Evolutionary conservation across 192 early-diverging fungal genomes (phyloP), one percentile per base, ranked within the genome.

Genomic region (Coemansia sp.): DNA sequence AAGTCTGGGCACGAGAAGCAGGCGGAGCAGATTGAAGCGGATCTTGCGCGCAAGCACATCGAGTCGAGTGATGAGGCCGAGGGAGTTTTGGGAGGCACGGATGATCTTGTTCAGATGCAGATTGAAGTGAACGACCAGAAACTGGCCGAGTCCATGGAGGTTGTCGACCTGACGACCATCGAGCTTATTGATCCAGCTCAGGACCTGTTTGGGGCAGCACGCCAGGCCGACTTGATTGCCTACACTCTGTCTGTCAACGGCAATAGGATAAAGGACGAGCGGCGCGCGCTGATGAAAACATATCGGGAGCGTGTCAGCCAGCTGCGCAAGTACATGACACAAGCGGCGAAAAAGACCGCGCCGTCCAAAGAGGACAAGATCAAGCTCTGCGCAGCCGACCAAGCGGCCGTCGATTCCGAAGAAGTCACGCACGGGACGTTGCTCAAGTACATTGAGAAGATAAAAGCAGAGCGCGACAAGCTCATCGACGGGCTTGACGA

Each of bases 401-500:
- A 9, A 4, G 26, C 56, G 8, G 50, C 54, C 3, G 17, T 50
- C 6, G 39, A 31, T 10, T 7, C 49, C 6, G 43, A 16, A 6
- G 23, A 5, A 4, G 3, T 49, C 17, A 21, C 48, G 8, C 22
- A 54, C 39, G 12, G 26, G n/a, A 48, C 45, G 25, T 21, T 51
- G 14, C 16, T 23, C 11, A 53, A 68, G 59, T 47, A 61, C 43
- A 12, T 77, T 37, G 71, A 65, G 27, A 61, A 52, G 17, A 61
- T 83, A 7, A 72, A 82, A 39, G 58, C 59, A 51, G 75, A 75
- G 29, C 58, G 68, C 23, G 51, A 65, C 3, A 59, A 64, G 52
- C 70, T 76, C 35, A 69, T 81, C 29, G 80, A 80, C 29, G 76
- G 69, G 26, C 69, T 75, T 51, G 47, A 61, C 63, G 41, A 21